phyloP scores from a whole-genome alignment of 2,329 filamentous ascomycete genomes.

The Stachybotrys chartarum region DNA sequence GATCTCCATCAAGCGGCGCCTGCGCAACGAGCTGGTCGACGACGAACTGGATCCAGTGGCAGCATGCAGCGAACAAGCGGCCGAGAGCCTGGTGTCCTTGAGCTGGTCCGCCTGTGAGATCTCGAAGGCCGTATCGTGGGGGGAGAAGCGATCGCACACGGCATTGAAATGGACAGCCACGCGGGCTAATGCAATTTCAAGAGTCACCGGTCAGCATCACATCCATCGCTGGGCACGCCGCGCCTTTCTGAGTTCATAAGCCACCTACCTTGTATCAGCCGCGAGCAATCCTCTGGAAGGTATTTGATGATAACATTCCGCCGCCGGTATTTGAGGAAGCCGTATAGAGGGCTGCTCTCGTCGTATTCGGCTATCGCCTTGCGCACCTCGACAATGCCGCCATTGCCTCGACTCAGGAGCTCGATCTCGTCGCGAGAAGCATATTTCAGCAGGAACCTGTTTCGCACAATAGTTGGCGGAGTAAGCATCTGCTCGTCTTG shows the following conservation, averaged over 20 bases:
- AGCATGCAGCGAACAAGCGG: slow-evolving; percentile 83
- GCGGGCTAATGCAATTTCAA: slow-evolving; percentile 52
- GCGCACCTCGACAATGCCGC: slow-evolving; percentile 79
- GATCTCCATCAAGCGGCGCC: slow-evolving; percentile 80
- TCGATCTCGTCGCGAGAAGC: slow-evolving; percentile 80
- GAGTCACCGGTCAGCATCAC: neutral
- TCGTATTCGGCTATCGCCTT: slow-evolving; percentile 70
- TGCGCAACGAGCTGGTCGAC: slow-evolving; percentile 70
- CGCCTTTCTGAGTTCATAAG: neutral
- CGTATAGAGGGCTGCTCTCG: slow-evolving; percentile 83
- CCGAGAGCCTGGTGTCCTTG: slow-evolving; percentile 79
- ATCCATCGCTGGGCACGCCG: neutral
- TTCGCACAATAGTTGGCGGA: slow-evolving; percentile 6
- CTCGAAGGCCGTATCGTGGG: slow-evolving; percentile 78
- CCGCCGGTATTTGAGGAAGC: slow-evolving; percentile 82
- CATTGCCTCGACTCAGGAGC: slow-evolving; percentile 67
- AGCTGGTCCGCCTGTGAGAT: slow-evolving; percentile 71
- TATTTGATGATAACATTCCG: slow-evolving; percentile 91
- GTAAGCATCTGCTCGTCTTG: slow-evolving; percentile 9
- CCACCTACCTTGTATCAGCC: slow-evolving; percentile 78
- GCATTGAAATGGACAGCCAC: slow-evolving; percentile 67
- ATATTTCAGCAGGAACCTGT: slow-evolving; percentile 93
- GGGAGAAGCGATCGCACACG: slow-evolving; percentile 66
- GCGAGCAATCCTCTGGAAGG: slow-evolving; percentile 82
- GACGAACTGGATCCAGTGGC: slow-evolving; percentile 81